Conservation (phyloP, 208 protist species). For the Entamoeba dispar region DNA sequence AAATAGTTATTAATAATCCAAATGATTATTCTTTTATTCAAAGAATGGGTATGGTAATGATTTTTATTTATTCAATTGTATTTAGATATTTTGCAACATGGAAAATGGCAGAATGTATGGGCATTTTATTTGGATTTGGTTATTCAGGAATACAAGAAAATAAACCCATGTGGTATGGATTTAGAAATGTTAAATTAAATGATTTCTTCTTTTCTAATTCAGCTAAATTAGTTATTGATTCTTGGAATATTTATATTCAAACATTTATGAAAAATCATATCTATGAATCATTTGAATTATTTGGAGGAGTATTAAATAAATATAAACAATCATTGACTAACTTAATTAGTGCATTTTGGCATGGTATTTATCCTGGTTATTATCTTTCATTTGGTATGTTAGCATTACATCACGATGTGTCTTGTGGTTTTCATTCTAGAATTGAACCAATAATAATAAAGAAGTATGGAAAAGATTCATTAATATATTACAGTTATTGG, state of each 20-base stretch:
- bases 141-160: background rate
- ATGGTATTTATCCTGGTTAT: background rate
- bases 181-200: background rate
- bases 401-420: background rate
- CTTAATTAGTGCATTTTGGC: background rate
- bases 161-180: background rate
- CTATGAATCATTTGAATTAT: background rate
- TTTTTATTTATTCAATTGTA: background rate
- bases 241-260: background rate
- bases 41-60: background rate
- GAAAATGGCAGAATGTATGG: background rate
- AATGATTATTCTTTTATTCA: background rate
- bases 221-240: background rate
- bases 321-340: background rate
- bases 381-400: background rate
- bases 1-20: background rate
- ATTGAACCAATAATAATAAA: background rate
- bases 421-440: background rate
- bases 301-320: background rate
- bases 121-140: background rate
- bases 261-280: background rate
- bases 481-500: background rate
- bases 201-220: background rate
- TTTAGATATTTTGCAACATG: background rate
- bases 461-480: background rate